A percentile compares a stretch with the other conserved stretches of the same genome.
phyloP scores from a whole-genome alignment of 1,284 basidiomycete genomes.

The Fistulinella cinereoalba region DNA sequence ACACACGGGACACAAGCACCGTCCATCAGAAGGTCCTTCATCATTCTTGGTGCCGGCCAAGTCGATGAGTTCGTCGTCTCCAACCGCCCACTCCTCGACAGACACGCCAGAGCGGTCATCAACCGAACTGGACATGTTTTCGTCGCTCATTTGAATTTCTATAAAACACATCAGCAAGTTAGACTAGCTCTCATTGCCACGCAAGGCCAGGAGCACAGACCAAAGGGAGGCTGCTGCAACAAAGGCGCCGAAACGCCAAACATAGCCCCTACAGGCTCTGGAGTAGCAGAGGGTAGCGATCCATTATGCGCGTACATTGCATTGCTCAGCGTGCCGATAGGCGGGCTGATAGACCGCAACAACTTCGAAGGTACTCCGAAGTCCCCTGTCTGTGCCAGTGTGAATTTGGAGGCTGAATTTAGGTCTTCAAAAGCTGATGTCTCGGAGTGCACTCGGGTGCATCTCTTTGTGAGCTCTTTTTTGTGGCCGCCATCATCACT shows the following conservation, averaged over 20 bases:
- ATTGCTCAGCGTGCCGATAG: background rate
- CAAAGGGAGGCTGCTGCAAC: background rate
- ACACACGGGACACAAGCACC: constrained; percentile 41
- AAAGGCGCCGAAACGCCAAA: constrained; percentile 23
- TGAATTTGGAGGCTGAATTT: background rate
- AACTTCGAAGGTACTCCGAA: constrained; percentile 33
- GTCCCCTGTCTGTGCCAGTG: constrained; percentile 17
- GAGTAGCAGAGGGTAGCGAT: background rate
- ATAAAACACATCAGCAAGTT: background rate
- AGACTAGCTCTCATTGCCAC: background rate
- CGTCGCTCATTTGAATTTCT: constrained; percentile 8
- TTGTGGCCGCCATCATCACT: constrained; percentile 39
- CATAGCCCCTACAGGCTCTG: constrained; percentile 5
- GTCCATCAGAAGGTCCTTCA: constrained; percentile 8
- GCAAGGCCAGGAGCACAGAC: constrained; percentile 17
- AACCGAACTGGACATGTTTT: background rate
- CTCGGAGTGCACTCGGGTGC: background rate
- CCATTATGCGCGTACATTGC: background rate
- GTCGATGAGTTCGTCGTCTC: constrained; percentile 55
- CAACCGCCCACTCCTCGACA: constrained; percentile 52
- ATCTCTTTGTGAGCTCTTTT: background rate
- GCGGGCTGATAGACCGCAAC: constrained; percentile 9
- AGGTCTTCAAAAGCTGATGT: background rate
- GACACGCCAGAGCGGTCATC: constrained; percentile 8
- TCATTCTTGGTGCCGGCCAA: constrained; percentile 23